Percentiles rank a stretch among this genome's conserved stretches.
These are phyloP conservation scores for Strombidium stylifer DNA, from an alignment of 73 alveolate genomes.

Conservation along the genomic window DNA sequence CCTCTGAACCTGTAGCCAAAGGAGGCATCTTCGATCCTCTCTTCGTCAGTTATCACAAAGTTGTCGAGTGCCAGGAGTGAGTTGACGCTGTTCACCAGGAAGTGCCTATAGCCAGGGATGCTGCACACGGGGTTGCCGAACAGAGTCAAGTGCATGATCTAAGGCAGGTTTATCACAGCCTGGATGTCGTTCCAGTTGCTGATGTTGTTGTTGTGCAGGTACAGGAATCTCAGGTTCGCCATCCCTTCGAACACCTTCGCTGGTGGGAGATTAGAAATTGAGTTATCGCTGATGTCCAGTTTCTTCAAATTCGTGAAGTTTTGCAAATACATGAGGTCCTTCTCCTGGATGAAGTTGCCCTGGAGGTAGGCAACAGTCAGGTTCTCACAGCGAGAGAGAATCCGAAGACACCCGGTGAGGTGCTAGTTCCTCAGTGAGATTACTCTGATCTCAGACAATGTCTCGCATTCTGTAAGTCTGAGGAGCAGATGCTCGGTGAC, in stretches of 20 bases:
- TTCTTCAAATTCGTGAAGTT: slow-evolving; percentile 19
- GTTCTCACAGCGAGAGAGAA: slow-evolving; percentile 31
- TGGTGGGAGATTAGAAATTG: slow-evolving; percentile 37
- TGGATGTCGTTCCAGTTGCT: slow-evolving; percentile 37
- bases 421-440: slow-evolving; percentile 44
- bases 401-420: slow-evolving; percentile 1
- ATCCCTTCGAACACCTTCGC: slow-evolving; percentile 14
- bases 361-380: slow-evolving; percentile 41
- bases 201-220: slow-evolving; percentile 40
- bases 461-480: slow-evolving; percentile 53
- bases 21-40: slow-evolving; percentile 59
- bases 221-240: slow-evolving; percentile 25
- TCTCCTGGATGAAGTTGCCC: slow-evolving; percentile 11
- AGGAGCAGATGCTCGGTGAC: slow-evolving; percentile 44
- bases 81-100: slow-evolving; percentile 45
- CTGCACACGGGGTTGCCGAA: slow-evolving; percentile 50
- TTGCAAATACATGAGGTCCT: slow-evolving; percentile 34
- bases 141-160: slow-evolving; percentile 55
- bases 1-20: slow-evolving; percentile 47
- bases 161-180: slow-evolving; percentile 41
- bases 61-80: slow-evolving; percentile 53
- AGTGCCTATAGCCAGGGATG: slow-evolving; percentile 65
- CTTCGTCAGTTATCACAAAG: slow-evolving; percentile 64
- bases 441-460: slow-evolving; percentile 51
- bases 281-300: slow-evolving; percentile 38